Base-by-base conservation (phyloP, 139 green algal genomes). In the Chlorella vulgaris region DNA sequence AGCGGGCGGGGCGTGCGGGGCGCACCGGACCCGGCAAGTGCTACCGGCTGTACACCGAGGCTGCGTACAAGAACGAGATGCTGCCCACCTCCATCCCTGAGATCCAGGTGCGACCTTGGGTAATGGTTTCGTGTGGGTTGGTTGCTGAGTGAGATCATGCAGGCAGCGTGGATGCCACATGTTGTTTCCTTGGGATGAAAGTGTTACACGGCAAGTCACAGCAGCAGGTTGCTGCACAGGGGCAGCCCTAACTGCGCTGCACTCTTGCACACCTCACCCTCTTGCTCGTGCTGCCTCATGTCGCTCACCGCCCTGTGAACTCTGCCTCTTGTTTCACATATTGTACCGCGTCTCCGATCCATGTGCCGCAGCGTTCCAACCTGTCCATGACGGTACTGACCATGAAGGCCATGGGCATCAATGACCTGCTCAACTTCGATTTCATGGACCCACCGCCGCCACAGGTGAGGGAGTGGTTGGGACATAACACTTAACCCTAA, bases 381-480 rank as follows among this genome's bases (percentile, higher is more conserved):
- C 78, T 96, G 70, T 76, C 85, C 24, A 95, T 96, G 91, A 96
- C 93, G 24, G 92, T 96, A 82, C 86, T 93, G 21, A 91, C 87
- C 0, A 80, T 93, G 43, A 93, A 92, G 80, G 93, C 93, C 53
- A 97, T 99, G 92, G 96, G 96, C 80, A 99, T 99, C 90, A 98
- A 99, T 86, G 95, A 99, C 88, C 90, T 99, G 61, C 88, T 99
- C 61, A 89, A 88, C 62, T 99, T 99, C 85, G 96, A 99, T 91
- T 99, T 99, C 91, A 99, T 99, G 96, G 96, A 99, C 89, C 94
- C 96, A 0, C 96, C 96, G 18, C 93, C 96, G 22, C 79, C 81
- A 7, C 69, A 83, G 78, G 78, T 83, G 50, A 4, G 75, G n/a
- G n/a, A n/a, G n/a, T n/a, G n/a, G n/a, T n/a, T n/a, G n/a, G n/a